Evolutionary conservation across 2,329 filamentous ascomycete genomes (phyloP).

Genomic region (Graphilbum ipis-grandicollis): DNA sequence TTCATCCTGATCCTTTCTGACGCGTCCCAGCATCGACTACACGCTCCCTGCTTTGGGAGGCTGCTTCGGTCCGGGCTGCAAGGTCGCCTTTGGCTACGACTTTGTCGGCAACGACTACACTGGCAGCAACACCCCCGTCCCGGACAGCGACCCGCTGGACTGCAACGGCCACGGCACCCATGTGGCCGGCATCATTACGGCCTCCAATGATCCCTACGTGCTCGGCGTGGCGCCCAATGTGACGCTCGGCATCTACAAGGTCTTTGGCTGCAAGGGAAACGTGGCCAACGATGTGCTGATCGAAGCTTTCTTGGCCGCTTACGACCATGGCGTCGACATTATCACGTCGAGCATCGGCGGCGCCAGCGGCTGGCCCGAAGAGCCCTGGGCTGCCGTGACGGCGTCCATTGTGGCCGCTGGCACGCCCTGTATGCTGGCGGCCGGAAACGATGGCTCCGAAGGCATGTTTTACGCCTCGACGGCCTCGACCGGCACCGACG

Average conservation of each 20-base stretch:
- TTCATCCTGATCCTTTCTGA: not conserved
- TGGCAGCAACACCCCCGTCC: conserved; percentile 19
- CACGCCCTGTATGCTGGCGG: conserved; percentile 33
- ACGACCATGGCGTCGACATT: conserved; percentile 20
- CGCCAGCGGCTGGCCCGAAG: conserved; percentile 32
- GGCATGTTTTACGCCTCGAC: conserved; percentile 32
- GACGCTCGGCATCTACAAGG: conserved; percentile 11
- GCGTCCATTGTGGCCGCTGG: conserved; percentile 37
- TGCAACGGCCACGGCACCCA: conserved; percentile 44
- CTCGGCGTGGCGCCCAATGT: conserved; percentile 12
- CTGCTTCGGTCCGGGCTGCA: conserved; percentile 6
- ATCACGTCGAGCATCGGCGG: conserved; percentile 34
- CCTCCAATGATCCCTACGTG: conserved; percentile 29
- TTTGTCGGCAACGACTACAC: conserved; percentile 16
- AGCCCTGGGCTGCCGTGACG: conserved; percentile 31
- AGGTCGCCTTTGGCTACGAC: conserved; percentile 6
- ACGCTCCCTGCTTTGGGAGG: conserved; percentile 6
- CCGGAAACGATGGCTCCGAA: conserved; percentile 27
- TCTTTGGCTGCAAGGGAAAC: conserved; percentile 8
- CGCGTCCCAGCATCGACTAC: conserved; percentile 3
- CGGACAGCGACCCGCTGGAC: conserved; percentile 29
- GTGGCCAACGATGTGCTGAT: conserved; percentile 16
- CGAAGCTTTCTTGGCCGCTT: conserved; percentile 18
- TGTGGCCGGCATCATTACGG: conserved; percentile 45
- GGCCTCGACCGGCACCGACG: conserved; percentile 27